Conservation (phyloP, 2,329 filamentous ascomycete species). For the Sphaerostilbella broomeana region DNA sequence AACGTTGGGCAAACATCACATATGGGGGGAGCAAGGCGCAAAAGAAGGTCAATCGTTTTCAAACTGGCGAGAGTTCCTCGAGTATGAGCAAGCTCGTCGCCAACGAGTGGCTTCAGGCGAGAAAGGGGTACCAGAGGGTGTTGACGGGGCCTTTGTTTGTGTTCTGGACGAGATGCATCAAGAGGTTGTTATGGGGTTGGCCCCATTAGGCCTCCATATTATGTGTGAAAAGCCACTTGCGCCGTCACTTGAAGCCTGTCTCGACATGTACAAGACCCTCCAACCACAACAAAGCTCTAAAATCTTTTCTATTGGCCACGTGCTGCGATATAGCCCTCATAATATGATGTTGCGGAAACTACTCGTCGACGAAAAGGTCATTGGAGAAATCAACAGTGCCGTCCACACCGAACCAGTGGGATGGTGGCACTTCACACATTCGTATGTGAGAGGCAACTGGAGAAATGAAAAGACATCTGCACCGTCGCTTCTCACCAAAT, state of each 20-base stretch:
- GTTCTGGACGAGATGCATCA: conserved; percentile 86
- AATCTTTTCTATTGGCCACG: conserved; percentile 89
- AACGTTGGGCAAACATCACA: conserved; percentile 62
- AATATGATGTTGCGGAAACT: conserved; percentile 79
- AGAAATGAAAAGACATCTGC: conserved; percentile 69
- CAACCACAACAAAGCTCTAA: conserved; percentile 25
- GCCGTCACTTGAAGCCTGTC: conserved; percentile 69
- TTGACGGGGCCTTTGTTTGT: conserved; percentile 57
- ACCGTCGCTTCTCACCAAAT: conserved; percentile 85
- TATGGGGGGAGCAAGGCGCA: conserved; percentile 55
- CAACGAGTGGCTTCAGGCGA: conserved; percentile 44
- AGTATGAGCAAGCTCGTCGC: conserved; percentile 61
- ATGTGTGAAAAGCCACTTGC: conserved; percentile 95
- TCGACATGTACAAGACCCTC: conserved; percentile 62
- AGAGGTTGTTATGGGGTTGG: conserved; percentile 69
- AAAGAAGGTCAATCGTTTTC: conserved; percentile 61
- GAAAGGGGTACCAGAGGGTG: conserved; percentile 40
- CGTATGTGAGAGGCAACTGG: conserved; percentile 92
- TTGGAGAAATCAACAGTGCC: conserved; percentile 79
- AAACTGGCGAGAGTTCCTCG: conserved; percentile 70
- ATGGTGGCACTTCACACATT: conserved; percentile 92
- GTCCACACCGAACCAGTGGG: conserved; percentile 93
- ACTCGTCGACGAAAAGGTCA: conserved; percentile 63
- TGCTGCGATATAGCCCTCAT: conserved; percentile 86
- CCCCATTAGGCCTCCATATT: conserved; percentile 66